A percentile compares a stretch with the other conserved stretches of the same genome.
Evolutionary conservation across 139 green algal species (phyloP).

Genomic region (Monoraphidium neglectum): DNA sequence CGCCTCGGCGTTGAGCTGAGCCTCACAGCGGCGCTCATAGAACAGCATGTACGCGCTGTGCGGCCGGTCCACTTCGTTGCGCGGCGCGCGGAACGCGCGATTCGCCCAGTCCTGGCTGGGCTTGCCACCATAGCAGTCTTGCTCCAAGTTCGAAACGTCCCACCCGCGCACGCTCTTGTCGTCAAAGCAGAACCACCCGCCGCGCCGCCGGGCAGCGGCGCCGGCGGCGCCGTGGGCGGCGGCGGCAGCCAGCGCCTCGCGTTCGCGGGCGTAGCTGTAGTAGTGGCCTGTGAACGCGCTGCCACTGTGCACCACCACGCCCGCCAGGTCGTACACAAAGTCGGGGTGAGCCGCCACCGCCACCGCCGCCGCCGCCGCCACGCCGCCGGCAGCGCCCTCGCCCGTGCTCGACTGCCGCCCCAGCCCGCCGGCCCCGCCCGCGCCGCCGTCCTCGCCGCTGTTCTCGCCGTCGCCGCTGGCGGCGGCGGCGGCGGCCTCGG

Average conservation of each 20-base stretch:
- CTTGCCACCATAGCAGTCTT: constrained; percentile 85
- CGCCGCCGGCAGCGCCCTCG: neutral
- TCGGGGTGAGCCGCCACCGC: constrained; percentile 2
- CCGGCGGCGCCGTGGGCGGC: neutral
- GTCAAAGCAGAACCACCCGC: constrained; percentile 86
- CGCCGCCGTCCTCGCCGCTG: neutral
- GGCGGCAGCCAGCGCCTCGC: constrained; percentile 18
- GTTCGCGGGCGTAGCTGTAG: constrained; percentile 91
- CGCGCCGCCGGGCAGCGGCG: neutral
- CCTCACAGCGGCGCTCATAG: constrained; percentile 74
- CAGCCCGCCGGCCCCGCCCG: neutral
- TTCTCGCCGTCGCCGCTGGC: neutral
- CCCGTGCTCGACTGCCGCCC: constrained; percentile 11
- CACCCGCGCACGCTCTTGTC: constrained; percentile 82
- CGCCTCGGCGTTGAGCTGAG: constrained; percentile 2
- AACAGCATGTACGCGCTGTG: constrained; percentile 97
- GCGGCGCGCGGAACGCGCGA: neutral
- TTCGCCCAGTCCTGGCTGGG: constrained; percentile 14
- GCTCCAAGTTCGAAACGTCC: constrained; percentile 72
- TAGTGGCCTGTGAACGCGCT: constrained; percentile 94
- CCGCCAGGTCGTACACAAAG: constrained; percentile 85
- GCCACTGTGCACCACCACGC: constrained; percentile 92
- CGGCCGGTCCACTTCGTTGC: constrained; percentile 71
- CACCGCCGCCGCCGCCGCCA: neutral
- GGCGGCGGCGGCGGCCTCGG: constrained; percentile 11